A percentile compares a stretch with the other conserved stretches of the same genome.
Evolutionary conservation across 2,329 filamentous ascomycete species (phyloP).

Genomic region (Aspergillus floridensis): DNA sequence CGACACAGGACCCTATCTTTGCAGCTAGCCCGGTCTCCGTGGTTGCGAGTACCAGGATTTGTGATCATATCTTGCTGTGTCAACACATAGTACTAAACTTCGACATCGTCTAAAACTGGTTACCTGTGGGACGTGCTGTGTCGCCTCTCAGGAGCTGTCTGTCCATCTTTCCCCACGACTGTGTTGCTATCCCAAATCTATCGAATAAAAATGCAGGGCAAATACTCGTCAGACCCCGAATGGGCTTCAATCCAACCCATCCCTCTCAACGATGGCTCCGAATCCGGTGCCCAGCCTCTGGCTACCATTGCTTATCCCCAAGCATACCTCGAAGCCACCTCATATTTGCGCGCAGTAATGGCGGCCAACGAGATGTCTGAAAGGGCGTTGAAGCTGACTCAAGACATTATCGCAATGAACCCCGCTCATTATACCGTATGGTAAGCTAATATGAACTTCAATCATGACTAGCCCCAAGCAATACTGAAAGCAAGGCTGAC

Average conservation of each 20-base stretch:
- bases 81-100: not conserved
- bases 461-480: not conserved
- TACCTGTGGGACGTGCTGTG: not conserved
- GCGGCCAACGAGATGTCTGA: constrained; percentile 77
- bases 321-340: constrained; percentile 87
- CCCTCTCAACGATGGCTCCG: constrained; percentile 73
- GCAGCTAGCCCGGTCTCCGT: not conserved
- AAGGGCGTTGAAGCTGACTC: constrained; percentile 75
- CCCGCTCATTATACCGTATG: constrained; percentile 98
- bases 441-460: constrained; percentile 42
- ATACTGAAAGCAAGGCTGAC: constrained; percentile 11
- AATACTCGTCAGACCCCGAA: constrained; percentile 64
- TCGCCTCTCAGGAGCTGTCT: not conserved
- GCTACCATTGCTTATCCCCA: constrained; percentile 90
- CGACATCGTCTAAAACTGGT: not conserved
- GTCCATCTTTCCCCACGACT: not conserved
- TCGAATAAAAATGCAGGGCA: constrained; percentile 26
- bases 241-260: constrained; percentile 87
- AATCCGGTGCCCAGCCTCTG: constrained; percentile 58
- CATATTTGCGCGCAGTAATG: constrained; percentile 93
- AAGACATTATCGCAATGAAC: constrained; percentile 88
- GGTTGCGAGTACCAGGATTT: not conserved
- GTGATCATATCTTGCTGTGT: not conserved
- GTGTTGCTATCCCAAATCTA: not conserved
- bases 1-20: not conserved